Percentiles rank a stretch among this genome's conserved stretches.
phyloP scores from a whole-genome alignment of 2,329 filamentous ascomycete species.

The Aspergillus caelatus region DNA sequence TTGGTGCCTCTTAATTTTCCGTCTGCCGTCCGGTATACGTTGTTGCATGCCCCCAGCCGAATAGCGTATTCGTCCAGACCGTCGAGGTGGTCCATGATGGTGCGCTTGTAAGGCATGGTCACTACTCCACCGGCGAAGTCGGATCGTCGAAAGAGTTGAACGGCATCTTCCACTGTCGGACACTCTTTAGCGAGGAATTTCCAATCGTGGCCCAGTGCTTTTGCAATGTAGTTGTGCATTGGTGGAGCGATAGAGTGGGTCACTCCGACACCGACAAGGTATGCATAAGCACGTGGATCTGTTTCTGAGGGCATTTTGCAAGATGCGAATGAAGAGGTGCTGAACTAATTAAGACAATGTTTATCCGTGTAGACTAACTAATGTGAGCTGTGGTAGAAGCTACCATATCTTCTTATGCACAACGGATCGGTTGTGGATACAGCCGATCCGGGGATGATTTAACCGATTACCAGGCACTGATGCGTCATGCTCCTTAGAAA shows the following conservation, averaged over 20 bases:
- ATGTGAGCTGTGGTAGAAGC: too few species aligned
- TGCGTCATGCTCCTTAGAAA: too few species aligned
- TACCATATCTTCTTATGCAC: not conserved
- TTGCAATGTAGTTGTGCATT: not conserved
- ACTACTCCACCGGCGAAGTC: conserved; percentile 32
- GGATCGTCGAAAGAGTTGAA: not conserved
- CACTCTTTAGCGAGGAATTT: not conserved
- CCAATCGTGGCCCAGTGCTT: not conserved
- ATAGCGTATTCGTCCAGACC: conserved; percentile 38
- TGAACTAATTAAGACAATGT: not conserved
- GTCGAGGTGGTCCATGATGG: conserved; percentile 33
- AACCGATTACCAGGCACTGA: not conserved
- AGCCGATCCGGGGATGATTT: not conserved
- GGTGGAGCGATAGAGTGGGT: not conserved
- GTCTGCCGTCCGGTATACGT: not conserved
- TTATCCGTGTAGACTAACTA: not conserved
- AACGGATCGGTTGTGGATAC: not conserved
- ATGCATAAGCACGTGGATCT: not conserved
- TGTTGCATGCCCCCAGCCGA: not conserved
- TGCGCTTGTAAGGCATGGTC: conserved; percentile 50
- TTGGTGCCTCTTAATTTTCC: not conserved
- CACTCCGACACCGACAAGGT: not conserved
- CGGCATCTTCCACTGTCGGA: not conserved
- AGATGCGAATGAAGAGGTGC: not conserved
- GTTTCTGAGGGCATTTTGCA: not conserved